Conservation (phyloP, 192 early-diverging fungal species). For the Backusella tarrabulga region DNA sequence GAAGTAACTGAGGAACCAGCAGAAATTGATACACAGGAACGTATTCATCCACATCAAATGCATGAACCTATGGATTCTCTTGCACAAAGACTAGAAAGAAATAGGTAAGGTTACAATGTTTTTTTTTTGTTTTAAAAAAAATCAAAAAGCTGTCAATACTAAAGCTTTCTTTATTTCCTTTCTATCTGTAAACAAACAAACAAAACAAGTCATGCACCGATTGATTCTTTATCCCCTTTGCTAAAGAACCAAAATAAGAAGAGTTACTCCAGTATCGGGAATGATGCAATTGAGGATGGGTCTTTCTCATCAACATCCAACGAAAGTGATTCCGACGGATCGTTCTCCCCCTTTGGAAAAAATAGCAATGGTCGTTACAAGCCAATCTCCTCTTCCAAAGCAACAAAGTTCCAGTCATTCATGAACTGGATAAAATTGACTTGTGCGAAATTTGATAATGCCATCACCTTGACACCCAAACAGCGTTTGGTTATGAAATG, state of each 20-base stretch:
- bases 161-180: neutral
- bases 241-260: neutral
- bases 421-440: neutral
- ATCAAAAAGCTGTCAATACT: neutral
- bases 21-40: neutral
- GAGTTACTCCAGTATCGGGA: neutral
- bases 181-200: neutral
- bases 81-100: neutral
- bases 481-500: constrained; percentile 57
- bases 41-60: neutral
- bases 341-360: constrained; percentile 10
- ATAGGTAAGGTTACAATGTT: neutral
- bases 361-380: neutral
- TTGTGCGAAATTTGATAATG: neutral
- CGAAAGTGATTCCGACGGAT: constrained; percentile 17
- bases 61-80: neutral
- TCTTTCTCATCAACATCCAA: neutral
- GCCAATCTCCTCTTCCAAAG: neutral
- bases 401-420: neutral
- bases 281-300: constrained; percentile 17
- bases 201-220: neutral
- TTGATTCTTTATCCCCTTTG: neutral
- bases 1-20: neutral
- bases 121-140: neutral
- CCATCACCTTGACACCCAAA: constrained; percentile 3